A percentile compares a stretch with the other conserved stretches of the same genome.
These are phyloP conservation scores for Cladochytrium replicatum DNA, from an alignment of 192 early-diverging fungal species.

Conservation along the genomic window DNA sequence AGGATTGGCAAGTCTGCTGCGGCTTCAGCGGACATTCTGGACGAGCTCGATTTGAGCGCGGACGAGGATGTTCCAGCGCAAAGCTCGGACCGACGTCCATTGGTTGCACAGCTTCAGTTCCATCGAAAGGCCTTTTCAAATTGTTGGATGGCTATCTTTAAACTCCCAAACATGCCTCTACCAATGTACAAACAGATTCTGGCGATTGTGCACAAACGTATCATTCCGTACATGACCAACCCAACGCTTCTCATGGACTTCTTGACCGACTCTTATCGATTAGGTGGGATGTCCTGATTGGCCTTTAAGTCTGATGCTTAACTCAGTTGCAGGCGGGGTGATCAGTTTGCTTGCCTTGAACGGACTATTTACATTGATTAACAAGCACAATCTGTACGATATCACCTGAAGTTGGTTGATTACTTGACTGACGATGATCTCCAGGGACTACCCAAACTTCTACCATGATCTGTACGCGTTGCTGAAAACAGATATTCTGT, in stretches of 20 bases:
- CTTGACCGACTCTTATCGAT: slow-evolving; percentile 80
- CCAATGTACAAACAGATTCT: slow-evolving; percentile 75
- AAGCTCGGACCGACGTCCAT: neutral
- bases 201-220: slow-evolving; percentile 71
- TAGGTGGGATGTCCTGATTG: slow-evolving; percentile 26
- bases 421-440: neutral
- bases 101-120: slow-evolving; percentile 12
- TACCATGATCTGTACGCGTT: slow-evolving; percentile 88
- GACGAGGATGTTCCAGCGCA: neutral
- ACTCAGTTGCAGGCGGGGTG: slow-evolving; percentile 55
- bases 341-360: slow-evolving; percentile 88
- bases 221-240: slow-evolving; percentile 77
- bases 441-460: slow-evolving; percentile 94
- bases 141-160: slow-evolving; percentile 69
- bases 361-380: slow-evolving; percentile 89
- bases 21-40: neutral
- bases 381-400: slow-evolving; percentile 85
- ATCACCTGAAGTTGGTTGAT: slow-evolving; percentile 1
- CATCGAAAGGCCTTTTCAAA: slow-evolving; percentile 67
- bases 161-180: slow-evolving; percentile 50
- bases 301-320: neutral
- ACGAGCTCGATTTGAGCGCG: neutral
- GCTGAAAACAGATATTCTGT: slow-evolving; percentile 79
- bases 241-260: slow-evolving; percentile 85
- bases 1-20: neutral